Evolutionary conservation across 129 eudicot species (phyloP).

Genomic region (Tagetes erecta): DNA sequence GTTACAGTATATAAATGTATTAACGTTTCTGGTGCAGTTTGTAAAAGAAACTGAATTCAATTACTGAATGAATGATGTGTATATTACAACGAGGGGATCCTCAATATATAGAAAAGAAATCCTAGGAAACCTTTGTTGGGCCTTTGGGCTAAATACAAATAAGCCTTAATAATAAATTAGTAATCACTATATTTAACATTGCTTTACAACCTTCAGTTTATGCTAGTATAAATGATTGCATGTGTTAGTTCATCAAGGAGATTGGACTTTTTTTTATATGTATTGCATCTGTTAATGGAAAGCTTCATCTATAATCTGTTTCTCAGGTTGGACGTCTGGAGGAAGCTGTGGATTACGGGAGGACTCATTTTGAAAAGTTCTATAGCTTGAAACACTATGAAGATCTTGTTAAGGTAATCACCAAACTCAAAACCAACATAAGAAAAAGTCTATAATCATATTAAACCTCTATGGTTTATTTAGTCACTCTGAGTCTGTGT

Average conservation of each 20-base stretch:
- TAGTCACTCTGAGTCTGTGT: background rate
- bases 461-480: background rate
- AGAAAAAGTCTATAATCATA: background rate
- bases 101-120: too few relatives aligned
- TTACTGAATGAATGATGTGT: too few relatives aligned
- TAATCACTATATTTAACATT: background rate
- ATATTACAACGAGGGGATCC: too few relatives aligned
- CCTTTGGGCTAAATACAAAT: too few relatives aligned
- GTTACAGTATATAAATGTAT: background rate
- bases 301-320: constrained; percentile 9
- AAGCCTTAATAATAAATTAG: too few relatives aligned
- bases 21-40: background rate
- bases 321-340: constrained; percentile 65
- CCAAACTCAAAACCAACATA: background rate
- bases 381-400: constrained; percentile 40
- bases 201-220: background rate
- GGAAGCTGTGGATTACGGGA: constrained; percentile 77
- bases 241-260: background rate
- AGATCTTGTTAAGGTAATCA: constrained; percentile 65
- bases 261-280: background rate
- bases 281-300: background rate
- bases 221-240: background rate
- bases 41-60: too few relatives aligned
- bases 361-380: constrained; percentile 59
- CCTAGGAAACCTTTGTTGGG: too few relatives aligned